Evolutionary conservation across 208 protist species (phyloP).

Genomic region (Wallacemonas sp.): DNA sequence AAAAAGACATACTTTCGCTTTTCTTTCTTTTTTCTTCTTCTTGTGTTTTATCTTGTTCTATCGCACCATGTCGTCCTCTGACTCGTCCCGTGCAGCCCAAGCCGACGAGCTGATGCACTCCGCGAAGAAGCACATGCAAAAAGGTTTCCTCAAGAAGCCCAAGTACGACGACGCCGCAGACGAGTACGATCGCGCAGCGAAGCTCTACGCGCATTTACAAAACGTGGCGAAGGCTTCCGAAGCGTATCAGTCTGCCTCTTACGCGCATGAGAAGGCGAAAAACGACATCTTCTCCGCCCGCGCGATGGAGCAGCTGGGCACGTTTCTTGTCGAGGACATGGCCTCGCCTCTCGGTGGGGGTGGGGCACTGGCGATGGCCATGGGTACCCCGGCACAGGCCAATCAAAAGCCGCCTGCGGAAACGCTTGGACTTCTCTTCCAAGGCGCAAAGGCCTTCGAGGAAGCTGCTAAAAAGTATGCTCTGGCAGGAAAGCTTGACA

Average conservation of each 20-base stretch:
- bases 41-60: not conserved
- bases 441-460: conserved; percentile 28
- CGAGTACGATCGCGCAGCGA: conserved; percentile 71
- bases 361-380: conserved; percentile 4
- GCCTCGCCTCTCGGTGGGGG: conserved; percentile 7
- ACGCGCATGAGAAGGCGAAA: conserved; percentile 47
- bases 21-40: not conserved
- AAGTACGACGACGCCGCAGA: conserved; percentile 62
- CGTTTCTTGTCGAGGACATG: conserved; percentile 24
- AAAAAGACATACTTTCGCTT: too few species aligned
- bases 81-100: conserved; percentile 25
- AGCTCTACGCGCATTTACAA: conserved; percentile 55
- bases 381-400: not conserved
- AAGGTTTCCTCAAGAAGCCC: conserved; percentile 48
- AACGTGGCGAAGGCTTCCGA: conserved; percentile 41
- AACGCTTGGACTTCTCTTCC: conserved; percentile 2
- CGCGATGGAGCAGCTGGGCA: conserved; percentile 46
- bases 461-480: conserved; percentile 30
- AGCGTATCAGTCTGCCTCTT: conserved; percentile 39
- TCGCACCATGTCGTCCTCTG: conserved; percentile 9
- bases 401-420: conserved; percentile 2
- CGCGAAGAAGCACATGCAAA: conserved; percentile 58
- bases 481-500: conserved; percentile 25
- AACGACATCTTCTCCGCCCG: conserved; percentile 52
- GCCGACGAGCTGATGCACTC: conserved; percentile 55